Conservation (phyloP, 2,329 filamentous ascomycete species). For the Lecanoromycetidae sp. region DNA sequence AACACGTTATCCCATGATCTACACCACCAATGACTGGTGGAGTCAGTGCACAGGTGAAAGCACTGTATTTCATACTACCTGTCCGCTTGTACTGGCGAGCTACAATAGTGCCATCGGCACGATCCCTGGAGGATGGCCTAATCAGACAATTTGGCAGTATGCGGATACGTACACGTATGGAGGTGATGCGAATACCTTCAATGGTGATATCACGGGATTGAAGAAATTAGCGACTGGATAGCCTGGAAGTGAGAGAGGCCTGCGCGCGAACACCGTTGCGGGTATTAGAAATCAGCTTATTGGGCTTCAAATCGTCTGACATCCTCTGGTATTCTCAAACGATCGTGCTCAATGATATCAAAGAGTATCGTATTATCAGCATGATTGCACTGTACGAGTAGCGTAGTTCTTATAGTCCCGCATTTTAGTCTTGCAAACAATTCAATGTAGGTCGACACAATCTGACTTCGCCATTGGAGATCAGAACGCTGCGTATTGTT, state of each 20-base stretch:
- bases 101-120: constrained; percentile 33
- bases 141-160: constrained; percentile 46
- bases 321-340: too few relatives aligned
- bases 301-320: too few relatives aligned
- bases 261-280: too few relatives aligned
- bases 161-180: constrained; percentile 37
- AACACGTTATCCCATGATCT: constrained; percentile 41
- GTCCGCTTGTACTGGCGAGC: constrained; percentile 38
- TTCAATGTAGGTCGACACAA: too few relatives aligned
- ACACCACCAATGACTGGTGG: constrained; percentile 45
- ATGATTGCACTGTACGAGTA: too few relatives aligned
- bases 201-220: constrained; percentile 31
- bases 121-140: constrained; percentile 41
- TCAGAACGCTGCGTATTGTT: too few relatives aligned
- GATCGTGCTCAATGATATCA: too few relatives aligned
- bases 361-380: too few relatives aligned
- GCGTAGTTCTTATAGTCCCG: too few relatives aligned
- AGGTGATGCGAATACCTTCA: constrained; percentile 43
- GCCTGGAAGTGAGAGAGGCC: not conserved
- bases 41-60: constrained; percentile 39
- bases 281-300: too few relatives aligned
- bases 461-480: too few relatives aligned
- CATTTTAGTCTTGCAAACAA: too few relatives aligned
- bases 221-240: constrained; percentile 25
- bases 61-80: constrained; percentile 34